Evolutionary conservation across 73 alveolate genomes (phyloP).

Genomic region (Paramecium caudatum): DNA sequence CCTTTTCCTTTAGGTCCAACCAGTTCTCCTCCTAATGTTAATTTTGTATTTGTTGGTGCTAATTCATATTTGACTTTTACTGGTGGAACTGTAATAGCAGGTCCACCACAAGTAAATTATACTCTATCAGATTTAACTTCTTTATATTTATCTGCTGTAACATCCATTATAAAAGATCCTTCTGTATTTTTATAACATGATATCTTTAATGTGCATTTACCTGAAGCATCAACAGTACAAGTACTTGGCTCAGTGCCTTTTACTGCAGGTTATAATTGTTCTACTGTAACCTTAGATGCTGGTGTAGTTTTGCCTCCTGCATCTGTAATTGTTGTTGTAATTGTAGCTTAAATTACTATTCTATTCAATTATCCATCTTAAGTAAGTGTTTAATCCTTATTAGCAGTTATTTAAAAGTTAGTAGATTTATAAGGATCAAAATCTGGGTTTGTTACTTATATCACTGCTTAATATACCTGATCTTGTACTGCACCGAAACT

Average conservation of each 20-base stretch:
- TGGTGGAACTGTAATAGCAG: slow-evolving; percentile 9
- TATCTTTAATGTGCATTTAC: background rate
- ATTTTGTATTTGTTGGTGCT: slow-evolving; percentile 3
- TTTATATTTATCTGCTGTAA: background rate
- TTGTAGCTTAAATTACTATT: slow-evolving; percentile 8
- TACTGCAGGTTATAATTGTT: background rate
- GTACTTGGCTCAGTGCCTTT: slow-evolving; percentile 18
- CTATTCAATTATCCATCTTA: slow-evolving; percentile 26
- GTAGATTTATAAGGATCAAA: background rate
- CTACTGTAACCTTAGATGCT: slow-evolving; percentile 13
- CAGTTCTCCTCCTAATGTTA: slow-evolving; percentile 16
- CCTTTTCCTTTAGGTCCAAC: slow-evolving; percentile 54
- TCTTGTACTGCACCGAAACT: slow-evolving; percentile 1
- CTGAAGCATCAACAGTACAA: background rate
- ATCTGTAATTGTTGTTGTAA: background rate
- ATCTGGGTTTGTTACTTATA: background rate
- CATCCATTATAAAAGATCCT: background rate
- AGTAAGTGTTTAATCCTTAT: background rate
- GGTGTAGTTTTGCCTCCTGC: background rate
- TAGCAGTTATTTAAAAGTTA: background rate
- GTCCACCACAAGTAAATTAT: background rate
- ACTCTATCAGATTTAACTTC: background rate
- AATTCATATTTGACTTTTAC: background rate
- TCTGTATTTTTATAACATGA: background rate
- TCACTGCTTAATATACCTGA: background rate